Base-by-base conservation (phyloP, 768 basidiomycete genomes). In the Amanita jacksonii region DNA sequence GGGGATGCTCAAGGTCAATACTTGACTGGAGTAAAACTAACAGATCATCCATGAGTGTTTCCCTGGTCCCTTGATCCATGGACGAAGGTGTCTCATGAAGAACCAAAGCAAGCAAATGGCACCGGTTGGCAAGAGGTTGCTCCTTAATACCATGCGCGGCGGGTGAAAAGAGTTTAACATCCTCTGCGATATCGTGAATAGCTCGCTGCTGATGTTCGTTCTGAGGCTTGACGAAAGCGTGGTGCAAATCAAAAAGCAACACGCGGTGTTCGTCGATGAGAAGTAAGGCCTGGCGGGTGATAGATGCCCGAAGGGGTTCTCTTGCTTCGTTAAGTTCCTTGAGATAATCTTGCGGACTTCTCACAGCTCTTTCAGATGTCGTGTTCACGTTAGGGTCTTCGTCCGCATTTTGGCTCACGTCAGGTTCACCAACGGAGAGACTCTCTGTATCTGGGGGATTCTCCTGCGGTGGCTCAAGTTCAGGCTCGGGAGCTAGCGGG, bases 191-290 rank as follows among this genome's bases (percentile, higher is more conserved):
- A 44, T 77, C 72, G 33, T 73, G 72, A 38, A 93, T 70, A 5
- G 84, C 81, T 50, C 79, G 66, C 19, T 73, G 68, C 49, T 81
- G 78, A 52, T 81, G 73, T 33, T 69, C 64, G 37, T 69, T 73
- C 42, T 67, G 67, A 8, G 75, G 66, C 20, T 81, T 79, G 45
- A 85, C 73, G 60, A 96, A 92, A 16, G 87, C 85, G 19, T 73
- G 73, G 51, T 85, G 79, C 28, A 96, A 73, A 57, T 96, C 91
- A 56, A 93, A 96, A 32, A 96, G 78, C 43, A 98, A 74, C 6
- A 84, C 81, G 3, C 85, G 79, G 54, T 92, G 84, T 50, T 86
- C 79, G 56, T 96, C 92, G 36, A 94, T 80, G 23, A 99, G 73
- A 8, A 68, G 63, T 44, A 99, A 65, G 0, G 89, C 83, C 35